These are phyloP conservation scores for Tillandsia fasciculata DNA, from an alignment of 176 grass and related monocot species.

Conservation along the genomic window DNA sequence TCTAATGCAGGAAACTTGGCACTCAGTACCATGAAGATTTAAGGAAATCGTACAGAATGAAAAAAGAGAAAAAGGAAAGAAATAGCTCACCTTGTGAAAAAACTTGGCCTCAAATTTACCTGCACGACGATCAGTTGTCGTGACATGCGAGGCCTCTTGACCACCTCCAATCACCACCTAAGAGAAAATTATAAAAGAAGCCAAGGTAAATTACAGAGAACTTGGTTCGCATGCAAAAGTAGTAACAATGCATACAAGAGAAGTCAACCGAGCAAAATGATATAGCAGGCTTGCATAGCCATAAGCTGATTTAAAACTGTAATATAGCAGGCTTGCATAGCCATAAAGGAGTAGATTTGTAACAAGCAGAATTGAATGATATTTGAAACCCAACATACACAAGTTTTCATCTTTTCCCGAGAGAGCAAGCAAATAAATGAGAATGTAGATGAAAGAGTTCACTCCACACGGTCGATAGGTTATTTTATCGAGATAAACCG, in stretches of 20 bases:
- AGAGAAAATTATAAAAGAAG: conserved; percentile 5
- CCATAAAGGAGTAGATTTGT: too few relatives aligned
- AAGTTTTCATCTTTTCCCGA: too few relatives aligned
- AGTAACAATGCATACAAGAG: background rate
- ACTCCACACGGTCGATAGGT: too few relatives aligned
- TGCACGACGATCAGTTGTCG: conserved; percentile 60
- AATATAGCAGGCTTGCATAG: too few relatives aligned
- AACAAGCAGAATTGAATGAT: too few relatives aligned
- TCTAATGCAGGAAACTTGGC: background rate
- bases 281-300: background rate
- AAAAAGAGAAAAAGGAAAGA: background rate
- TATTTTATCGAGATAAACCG: too few relatives aligned
- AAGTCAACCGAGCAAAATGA: background rate
- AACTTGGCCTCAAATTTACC: conserved; percentile 97
- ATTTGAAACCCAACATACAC: too few relatives aligned
- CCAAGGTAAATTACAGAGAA: background rate
- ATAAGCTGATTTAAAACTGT: background rate
- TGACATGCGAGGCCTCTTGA: conserved; percentile 76
- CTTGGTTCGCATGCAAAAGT: background rate
- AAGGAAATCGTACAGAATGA: background rate
- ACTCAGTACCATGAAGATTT: background rate
- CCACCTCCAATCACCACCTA: conserved; percentile 89
- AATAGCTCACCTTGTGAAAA: conserved; percentile 51
- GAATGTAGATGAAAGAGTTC: too few relatives aligned
- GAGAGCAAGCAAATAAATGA: too few relatives aligned